Evolutionary conservation across 805 yeast genomes (phyloP), one percentile per base, ranked within the genome.

Genomic region (Kodamaea kakaduensis): DNA sequence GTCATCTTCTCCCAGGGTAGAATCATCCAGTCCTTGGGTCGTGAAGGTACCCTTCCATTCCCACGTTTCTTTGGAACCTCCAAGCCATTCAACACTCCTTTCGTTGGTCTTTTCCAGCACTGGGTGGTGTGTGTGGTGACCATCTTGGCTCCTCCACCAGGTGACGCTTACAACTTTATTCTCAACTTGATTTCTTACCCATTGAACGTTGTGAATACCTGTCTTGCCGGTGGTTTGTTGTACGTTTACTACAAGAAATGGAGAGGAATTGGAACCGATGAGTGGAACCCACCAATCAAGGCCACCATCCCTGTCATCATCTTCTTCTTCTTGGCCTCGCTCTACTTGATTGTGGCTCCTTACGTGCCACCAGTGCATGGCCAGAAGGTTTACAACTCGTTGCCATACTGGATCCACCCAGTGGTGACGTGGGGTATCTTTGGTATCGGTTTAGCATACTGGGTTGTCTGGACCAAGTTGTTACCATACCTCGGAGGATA

Each of bases 1-100:
- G 95, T 84, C 25, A 79, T 81, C 36, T 81, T 83, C 51, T 77
- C 90, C 3, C 94, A 85, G 58, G 89, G 90, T 37, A 73, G 95
- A 64, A 74, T 83, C 42, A 69, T 84, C 34, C 89, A 84, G 56
- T 85, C 81, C 46, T 69, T 85, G 47, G 95, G 87, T 22, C 76
- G 90, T 57, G 93, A 84, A 59, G 90, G 90, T 40, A 71, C 78
- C 29, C 64, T 85, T 43, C 95, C 95, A 35, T 81, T 81, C 51
- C 76, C 88, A 3, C 64, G 64, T 30, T 71, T 86, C 46, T 83
- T 79, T 59, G 86, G 89, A 4, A 63, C 82, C 32, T 76, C 78
- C 27, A 77, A 60, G 51, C 94, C 94, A 4, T 81, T 83, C 58
- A 73, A 73, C 46, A 69, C 93, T 2, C 95, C 95, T 28, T 59